Percentiles rank a stretch among this genome's conserved stretches.
These are phyloP conservation scores for Phellinidium pouzarii DNA, from an alignment of 1,284 basidiomycete genomes.

Conservation along the genomic window DNA sequence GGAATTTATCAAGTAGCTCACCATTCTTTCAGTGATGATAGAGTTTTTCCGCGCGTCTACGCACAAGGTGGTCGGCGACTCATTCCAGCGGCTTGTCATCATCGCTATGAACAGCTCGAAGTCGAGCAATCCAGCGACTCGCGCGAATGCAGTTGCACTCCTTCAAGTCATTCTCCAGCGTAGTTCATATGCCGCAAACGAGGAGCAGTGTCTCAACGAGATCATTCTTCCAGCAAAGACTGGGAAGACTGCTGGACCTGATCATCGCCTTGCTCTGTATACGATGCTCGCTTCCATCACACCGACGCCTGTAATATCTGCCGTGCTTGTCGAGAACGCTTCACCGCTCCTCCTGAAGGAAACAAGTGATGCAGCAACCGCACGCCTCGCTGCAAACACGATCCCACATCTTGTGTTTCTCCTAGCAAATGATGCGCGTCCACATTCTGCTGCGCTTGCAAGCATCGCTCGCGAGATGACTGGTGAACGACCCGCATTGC, in stretches of 20 bases:
- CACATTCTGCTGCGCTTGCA: conserved; percentile 39
- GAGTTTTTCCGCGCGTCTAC: conserved; percentile 53
- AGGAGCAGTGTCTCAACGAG: conserved; percentile 51
- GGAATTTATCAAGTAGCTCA: not conserved
- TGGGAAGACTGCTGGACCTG: conserved; percentile 80
- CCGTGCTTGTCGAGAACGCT: conserved; percentile 45
- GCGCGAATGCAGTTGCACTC: conserved; percentile 52
- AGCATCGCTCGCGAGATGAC: conserved; percentile 67
- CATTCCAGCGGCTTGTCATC: conserved; percentile 59
- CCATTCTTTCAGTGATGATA: conserved; percentile 38
- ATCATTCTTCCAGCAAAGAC: conserved; percentile 67
- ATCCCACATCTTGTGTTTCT: conserved; percentile 52
- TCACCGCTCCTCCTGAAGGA: conserved; percentile 72
- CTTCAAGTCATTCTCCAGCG: conserved; percentile 50
- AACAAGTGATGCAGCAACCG: conserved; percentile 58
- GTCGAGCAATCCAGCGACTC: conserved; percentile 64
- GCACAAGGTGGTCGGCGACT: conserved; percentile 44
- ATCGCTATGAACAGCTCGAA: conserved; percentile 68
- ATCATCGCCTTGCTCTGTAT: conserved; percentile 80
- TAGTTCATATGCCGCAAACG: conserved; percentile 28
- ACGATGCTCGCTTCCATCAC: conserved; percentile 61
- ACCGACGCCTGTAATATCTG: conserved; percentile 46
- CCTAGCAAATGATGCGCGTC: conserved; percentile 35
- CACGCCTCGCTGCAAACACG: conserved; percentile 49
- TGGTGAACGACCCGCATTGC: conserved; percentile 34